Conservation (phyloP, 2,329 filamentous ascomycete species). For the Grosmannia serpens region DNA sequence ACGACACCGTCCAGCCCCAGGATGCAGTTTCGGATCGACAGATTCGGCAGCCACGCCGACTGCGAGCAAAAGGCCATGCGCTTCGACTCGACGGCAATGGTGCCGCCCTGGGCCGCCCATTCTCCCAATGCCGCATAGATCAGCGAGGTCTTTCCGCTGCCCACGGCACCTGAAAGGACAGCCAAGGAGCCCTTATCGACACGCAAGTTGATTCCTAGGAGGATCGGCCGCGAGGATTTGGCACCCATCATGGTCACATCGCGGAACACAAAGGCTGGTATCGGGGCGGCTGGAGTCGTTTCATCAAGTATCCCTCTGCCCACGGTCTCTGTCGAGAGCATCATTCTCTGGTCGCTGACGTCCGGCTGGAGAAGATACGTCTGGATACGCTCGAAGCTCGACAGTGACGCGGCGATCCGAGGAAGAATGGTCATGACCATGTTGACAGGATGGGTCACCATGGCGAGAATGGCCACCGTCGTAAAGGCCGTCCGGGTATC, state of each 20-base stretch:
- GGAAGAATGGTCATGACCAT: slow-evolving; percentile 32
- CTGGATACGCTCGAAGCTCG: slow-evolving; percentile 27
- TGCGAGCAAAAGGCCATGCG: slow-evolving; percentile 7
- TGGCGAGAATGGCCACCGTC: slow-evolving; percentile 23
- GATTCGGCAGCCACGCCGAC: slow-evolving; percentile 9
- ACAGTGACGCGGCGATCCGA: slow-evolving; percentile 18
- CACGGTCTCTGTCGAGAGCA: neutral
- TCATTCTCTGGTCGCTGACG: neutral
- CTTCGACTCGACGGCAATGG: neutral
- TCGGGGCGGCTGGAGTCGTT: neutral
- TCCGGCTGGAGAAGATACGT: slow-evolving; percentile 15
- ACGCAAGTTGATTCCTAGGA: slow-evolving; percentile 15
- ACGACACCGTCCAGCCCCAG: neutral
- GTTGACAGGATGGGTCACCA: slow-evolving; percentile 30
- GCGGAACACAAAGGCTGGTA: slow-evolving; percentile 4
- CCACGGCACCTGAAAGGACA: slow-evolving; percentile 18
- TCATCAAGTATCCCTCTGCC: neutral
- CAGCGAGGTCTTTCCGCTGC: slow-evolving; percentile 20
- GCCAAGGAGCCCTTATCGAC: slow-evolving; percentile 14
- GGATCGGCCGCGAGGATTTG: slow-evolving; percentile 4
- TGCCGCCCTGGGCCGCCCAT: slow-evolving; percentile 2
- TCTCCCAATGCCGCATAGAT: slow-evolving; percentile 20
- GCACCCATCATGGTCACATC: slow-evolving; percentile 7
- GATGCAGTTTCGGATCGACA: slow-evolving; percentile 5
- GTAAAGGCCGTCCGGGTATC: slow-evolving; percentile 28